Conservation (phyloP, 2,329 filamentous ascomycete genomes). For the Fusarium sp. region DNA sequence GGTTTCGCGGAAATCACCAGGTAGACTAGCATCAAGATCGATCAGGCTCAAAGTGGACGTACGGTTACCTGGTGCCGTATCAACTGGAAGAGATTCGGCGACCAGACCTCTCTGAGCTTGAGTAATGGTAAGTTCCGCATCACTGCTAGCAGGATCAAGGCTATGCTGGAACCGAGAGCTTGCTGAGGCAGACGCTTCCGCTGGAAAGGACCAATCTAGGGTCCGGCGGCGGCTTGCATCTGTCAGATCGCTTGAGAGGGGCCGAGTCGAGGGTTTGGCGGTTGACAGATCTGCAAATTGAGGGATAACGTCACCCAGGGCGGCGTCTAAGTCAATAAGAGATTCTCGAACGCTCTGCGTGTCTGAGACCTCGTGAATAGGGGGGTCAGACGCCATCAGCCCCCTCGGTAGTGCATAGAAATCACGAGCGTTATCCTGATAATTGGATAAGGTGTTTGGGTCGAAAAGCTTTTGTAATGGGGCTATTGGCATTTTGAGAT, state of each 20-base stretch:
- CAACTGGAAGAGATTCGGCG: constrained; percentile 59
- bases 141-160: constrained; percentile 50
- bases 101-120: constrained; percentile 20
- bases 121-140: constrained; percentile 10
- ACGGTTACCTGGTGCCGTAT: constrained; percentile 48
- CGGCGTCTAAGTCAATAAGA: constrained; percentile 70
- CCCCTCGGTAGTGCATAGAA: background rate
- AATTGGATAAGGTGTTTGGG: background rate
- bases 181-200: constrained; percentile 45
- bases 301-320: constrained; percentile 63
- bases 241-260: constrained; percentile 64
- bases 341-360: constrained; percentile 63
- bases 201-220: constrained; percentile 66
- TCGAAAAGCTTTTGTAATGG: background rate
- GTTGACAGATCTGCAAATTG: constrained; percentile 68
- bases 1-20: constrained; percentile 54
- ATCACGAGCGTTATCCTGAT: background rate
- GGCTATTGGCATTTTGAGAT: background rate
- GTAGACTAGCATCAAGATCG: constrained; percentile 63
- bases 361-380: constrained; percentile 62
- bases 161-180: constrained; percentile 10
- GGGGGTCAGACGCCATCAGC: constrained; percentile 37
- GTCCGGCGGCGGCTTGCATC: constrained; percentile 61
- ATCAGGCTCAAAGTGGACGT: constrained; percentile 57
- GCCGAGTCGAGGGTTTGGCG: constrained; percentile 58